These are phyloP conservation scores for Trichoderma semiorbis DNA, from an alignment of 2,329 filamentous ascomycete genomes.

Conservation along the genomic window DNA sequence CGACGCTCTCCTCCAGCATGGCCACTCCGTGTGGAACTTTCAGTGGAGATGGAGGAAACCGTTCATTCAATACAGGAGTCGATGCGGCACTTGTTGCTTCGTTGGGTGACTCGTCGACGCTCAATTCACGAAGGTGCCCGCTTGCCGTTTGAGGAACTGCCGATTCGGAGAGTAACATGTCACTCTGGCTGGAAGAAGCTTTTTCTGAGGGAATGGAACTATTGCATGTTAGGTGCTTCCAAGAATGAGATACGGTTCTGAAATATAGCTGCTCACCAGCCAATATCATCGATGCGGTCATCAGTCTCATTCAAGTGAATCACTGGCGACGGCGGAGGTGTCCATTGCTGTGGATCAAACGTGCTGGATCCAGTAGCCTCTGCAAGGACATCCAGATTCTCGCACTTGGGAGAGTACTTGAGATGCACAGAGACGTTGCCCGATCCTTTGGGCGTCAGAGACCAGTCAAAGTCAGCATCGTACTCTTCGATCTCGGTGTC, in stretches of 20 bases:
- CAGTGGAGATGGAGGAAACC: slow-evolving; percentile 31
- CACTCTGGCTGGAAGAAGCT: background rate
- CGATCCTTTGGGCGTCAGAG: background rate
- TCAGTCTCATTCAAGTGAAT: background rate
- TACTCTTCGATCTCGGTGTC: slow-evolving; percentile 12
- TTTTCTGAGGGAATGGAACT: background rate
- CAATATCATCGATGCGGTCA: background rate
- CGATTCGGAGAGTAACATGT: background rate
- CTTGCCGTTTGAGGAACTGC: background rate
- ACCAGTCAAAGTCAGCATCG: slow-evolving; percentile 16
- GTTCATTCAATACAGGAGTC: background rate
- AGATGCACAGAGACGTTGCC: slow-evolving; percentile 19
- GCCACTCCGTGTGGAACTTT: slow-evolving; percentile 52
- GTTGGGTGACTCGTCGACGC: background rate
- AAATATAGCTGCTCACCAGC: background rate
- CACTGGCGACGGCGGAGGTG: slow-evolving; percentile 23
- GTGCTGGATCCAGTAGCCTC: background rate
- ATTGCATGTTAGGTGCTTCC: background rate
- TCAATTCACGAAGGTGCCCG: background rate
- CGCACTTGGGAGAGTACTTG: slow-evolving; percentile 27
- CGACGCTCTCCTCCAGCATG: slow-evolving; percentile 54
- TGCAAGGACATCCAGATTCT: slow-evolving; percentile 22
- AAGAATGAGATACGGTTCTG: background rate
- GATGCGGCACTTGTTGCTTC: background rate
- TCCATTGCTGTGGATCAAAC: slow-evolving; percentile 16